Base-by-base conservation (phyloP, 73 alveolate species). In the Uronychia setigera region DNA sequence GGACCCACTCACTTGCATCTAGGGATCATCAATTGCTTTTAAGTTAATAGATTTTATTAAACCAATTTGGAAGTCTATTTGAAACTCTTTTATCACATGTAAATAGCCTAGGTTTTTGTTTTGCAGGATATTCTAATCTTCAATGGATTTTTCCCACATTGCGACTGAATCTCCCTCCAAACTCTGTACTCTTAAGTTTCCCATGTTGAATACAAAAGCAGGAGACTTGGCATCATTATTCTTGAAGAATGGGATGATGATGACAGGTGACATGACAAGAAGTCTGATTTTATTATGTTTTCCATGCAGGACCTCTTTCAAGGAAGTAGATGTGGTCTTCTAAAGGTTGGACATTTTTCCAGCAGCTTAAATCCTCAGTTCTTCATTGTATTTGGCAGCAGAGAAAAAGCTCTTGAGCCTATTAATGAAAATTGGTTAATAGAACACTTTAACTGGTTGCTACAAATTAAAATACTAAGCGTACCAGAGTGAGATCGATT, bases 151-250 rank as follows among this genome's bases (percentile, higher is more conserved):
- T 46, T 46, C 67, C 67, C 67, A 46, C 67, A 46, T 5, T 5
- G 5, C n/a, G 19, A 46, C 67, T 11, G 67, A 46, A 19, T 78
- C 74, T 29, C 59, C n/a, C 0, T 77, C 86, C 29, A 74, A 77
- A 60, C 58, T 77, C 67, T 77, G 29, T 25, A 87, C 13, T 0
- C 74, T 19, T 29, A 87, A 74, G 78, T 80, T 76, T 13, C 93
- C 93, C 80, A 81, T 79, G 33, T 87, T 87, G 35, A 87, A 33
- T 0, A 87, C 77, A 85, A 87, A 87, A 31, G 85, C 74, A 5
- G 82, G 83, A 11, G 86, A 77, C 35, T 79, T 59, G 19, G 46
- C 59, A 33, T 78, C 86, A 35, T 80, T 80, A 58, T 80, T 80
- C 30, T 67, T 67, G 33, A 35, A 75, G 76, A 80, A 87, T 13